Percentiles rank a stretch among this genome's conserved stretches.
Conservation (phyloP, 352 stramenopile genomes). For the Pythium brachiatum region DNA sequence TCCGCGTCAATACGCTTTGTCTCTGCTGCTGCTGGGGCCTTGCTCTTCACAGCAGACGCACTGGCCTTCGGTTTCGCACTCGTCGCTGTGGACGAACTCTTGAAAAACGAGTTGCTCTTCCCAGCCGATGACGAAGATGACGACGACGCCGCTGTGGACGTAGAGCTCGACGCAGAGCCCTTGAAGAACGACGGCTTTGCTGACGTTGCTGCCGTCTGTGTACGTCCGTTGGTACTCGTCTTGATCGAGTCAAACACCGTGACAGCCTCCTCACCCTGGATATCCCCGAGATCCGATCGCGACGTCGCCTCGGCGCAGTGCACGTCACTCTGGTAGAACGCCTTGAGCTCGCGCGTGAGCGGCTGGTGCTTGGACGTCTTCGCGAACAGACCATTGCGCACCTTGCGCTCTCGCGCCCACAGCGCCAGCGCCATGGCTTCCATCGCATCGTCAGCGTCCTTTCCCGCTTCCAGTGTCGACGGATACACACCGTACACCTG, state of each 20-base stretch:
- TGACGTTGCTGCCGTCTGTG: conserved; percentile 3
- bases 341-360: conserved; percentile 39
- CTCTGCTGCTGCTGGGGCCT: not conserved
- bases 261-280: conserved; percentile 61
- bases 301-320: conserved; percentile 49
- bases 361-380: conserved; percentile 36
- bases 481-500: conserved; percentile 57
- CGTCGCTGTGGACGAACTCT: conserved; percentile 11
- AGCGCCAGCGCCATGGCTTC: conserved; percentile 35
- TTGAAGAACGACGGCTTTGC: conserved; percentile 32
- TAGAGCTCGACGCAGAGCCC: not conserved
- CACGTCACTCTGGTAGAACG: conserved; percentile 55
- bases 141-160: not conserved
- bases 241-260: conserved; percentile 60
- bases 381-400: conserved; percentile 57
- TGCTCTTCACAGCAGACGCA: conserved; percentile 6
- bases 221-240: conserved; percentile 2
- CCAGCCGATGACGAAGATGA: conserved; percentile 14
- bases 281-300: conserved; percentile 46
- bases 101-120: conserved; percentile 23
- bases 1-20: conserved; percentile 38
- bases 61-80: conserved; percentile 22
- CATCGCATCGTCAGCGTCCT: conserved; percentile 13
- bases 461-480: conserved; percentile 12
- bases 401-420: conserved; percentile 59